Conservation (phyloP, 306 rosid genomes). For the Vigna unguiculata region DNA sequence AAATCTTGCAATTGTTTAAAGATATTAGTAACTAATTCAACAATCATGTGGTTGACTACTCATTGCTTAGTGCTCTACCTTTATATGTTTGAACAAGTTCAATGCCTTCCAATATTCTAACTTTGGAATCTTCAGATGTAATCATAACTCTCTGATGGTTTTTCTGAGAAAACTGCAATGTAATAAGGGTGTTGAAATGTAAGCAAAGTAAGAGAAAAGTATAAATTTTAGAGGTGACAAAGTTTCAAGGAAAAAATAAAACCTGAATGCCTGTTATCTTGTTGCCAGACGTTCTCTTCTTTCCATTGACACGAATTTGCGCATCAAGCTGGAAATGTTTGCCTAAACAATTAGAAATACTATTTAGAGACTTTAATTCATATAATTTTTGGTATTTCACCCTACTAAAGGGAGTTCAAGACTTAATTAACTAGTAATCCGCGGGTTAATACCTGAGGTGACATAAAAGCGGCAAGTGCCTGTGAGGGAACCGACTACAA, state of each 20-base stretch:
- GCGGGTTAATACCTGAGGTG: slow-evolving; percentile 67
- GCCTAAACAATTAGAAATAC: slow-evolving; percentile 53
- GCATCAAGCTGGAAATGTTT: slow-evolving; percentile 62
- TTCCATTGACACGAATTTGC: slow-evolving; percentile 57
- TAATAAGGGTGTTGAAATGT: slow-evolving; percentile 21
- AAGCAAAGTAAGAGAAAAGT: slow-evolving; percentile 17
- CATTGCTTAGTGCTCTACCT: slow-evolving; percentile 56
- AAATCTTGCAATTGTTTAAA: not conserved
- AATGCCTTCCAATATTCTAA: slow-evolving; percentile 72
- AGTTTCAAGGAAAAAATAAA: slow-evolving; percentile 54
- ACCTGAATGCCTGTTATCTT: slow-evolving; percentile 96
- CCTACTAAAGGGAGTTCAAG: not conserved
- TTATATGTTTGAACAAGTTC: slow-evolving; percentile 65
- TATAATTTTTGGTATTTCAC: not conserved
- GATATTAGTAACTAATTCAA: not conserved
- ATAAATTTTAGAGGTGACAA: not conserved
- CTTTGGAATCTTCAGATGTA: slow-evolving; percentile 85
- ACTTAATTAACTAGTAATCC: slow-evolving; percentile 6
- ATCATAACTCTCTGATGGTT: slow-evolving; percentile 66
- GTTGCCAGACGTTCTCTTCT: slow-evolving; percentile 69
- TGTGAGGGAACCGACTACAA: slow-evolving; percentile 71
- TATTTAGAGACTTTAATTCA: slow-evolving; percentile 44
- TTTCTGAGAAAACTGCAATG: slow-evolving; percentile 72
- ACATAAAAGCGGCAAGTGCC: slow-evolving; percentile 78
- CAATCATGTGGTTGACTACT: not conserved